A percentile compares a stretch with the other conserved stretches of the same genome.
These are phyloP conservation scores for Clausena lansium DNA, from an alignment of 345 rosid species.

Conservation along the genomic window DNA sequence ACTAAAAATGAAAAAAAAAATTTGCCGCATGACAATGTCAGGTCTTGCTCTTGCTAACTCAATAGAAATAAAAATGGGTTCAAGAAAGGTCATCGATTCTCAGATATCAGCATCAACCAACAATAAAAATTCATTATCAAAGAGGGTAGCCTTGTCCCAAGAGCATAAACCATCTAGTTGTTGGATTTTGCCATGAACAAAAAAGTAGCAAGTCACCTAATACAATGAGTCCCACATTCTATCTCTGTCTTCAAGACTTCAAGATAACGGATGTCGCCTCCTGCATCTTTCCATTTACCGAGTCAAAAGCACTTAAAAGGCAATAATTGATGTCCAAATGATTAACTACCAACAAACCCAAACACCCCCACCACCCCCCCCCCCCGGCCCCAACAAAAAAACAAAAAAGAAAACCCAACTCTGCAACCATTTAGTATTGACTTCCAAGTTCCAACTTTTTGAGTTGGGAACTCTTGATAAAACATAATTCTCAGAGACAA, in stretches of 20 bases:
- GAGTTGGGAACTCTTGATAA: neutral
- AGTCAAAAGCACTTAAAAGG: constrained; percentile 8
- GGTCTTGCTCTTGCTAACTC: constrained; percentile 27
- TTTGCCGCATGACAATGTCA: constrained; percentile 26
- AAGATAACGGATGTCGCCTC: constrained; percentile 73
- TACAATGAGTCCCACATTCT: constrained; percentile 21
- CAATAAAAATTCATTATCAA: constrained; percentile 20
- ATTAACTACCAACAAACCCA: neutral
- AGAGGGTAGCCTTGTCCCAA: constrained; percentile 22
- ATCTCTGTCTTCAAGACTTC: constrained; percentile 46
- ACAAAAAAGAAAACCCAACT: too few relatives aligned
- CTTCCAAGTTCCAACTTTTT: neutral
- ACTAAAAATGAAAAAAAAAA: constrained; percentile 6
- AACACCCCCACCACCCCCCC: too few relatives aligned
- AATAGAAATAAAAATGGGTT: constrained; percentile 25
- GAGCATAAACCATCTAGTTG: constrained; percentile 24
- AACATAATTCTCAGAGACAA: neutral
- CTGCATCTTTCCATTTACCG: constrained; percentile 38
- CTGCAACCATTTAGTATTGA: neutral
- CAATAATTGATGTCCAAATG: neutral
- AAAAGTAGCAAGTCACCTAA: constrained; percentile 28
- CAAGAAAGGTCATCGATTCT: constrained; percentile 21
- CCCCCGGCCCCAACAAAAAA: too few relatives aligned
- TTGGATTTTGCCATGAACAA: constrained; percentile 25
- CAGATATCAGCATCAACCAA: constrained; percentile 20